phyloP scores from a whole-genome alignment of 2,329 filamentous ascomycete genomes.

The Xenoacremonium recifei region DNA sequence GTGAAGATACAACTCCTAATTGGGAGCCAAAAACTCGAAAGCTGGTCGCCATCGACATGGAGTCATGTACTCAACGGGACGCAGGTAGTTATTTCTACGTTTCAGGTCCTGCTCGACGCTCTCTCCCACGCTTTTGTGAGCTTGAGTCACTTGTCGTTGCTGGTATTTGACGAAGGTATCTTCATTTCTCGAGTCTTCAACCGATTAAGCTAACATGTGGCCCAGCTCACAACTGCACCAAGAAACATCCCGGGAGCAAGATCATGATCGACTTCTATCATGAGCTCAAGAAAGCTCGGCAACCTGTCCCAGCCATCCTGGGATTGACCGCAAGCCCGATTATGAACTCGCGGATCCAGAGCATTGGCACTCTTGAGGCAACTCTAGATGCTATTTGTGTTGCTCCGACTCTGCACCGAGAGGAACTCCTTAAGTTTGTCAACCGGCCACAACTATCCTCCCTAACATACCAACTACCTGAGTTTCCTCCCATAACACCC shows the following conservation, averaged over 20 bases:
- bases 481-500: slow-evolving; percentile 19
- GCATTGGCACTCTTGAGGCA: slow-evolving; percentile 61
- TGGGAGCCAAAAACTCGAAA: slow-evolving; percentile 67
- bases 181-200: no score
- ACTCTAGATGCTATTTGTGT: slow-evolving; percentile 69
- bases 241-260: slow-evolving; percentile 60
- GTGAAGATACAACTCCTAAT: slow-evolving; percentile 62
- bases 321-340: slow-evolving; percentile 81
- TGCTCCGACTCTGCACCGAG: slow-evolving; percentile 66
- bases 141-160: slow-evolving; percentile 60
- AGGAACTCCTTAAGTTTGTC: slow-evolving; percentile 66
- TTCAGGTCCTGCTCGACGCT: slow-evolving; percentile 72
- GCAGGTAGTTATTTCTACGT: slow-evolving; percentile 74
- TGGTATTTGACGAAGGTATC: slow-evolving; percentile 79
- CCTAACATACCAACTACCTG: slow-evolving; percentile 29
- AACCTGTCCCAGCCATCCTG: slow-evolving; percentile 62
- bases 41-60: slow-evolving; percentile 72
- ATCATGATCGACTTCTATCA: slow-evolving; percentile 77
- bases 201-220: slow-evolving; percentile 20
- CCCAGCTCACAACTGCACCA: slow-evolving; percentile 71
- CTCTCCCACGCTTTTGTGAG: slow-evolving; percentile 71
- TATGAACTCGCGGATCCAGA: slow-evolving; percentile 54
- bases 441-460: slow-evolving; percentile 60
- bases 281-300: slow-evolving; percentile 36
- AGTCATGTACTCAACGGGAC: slow-evolving; percentile 61